Base-by-base conservation (phyloP, 225 moss, liverwort and hornwort genomes). In the Ulota crispa region DNA sequence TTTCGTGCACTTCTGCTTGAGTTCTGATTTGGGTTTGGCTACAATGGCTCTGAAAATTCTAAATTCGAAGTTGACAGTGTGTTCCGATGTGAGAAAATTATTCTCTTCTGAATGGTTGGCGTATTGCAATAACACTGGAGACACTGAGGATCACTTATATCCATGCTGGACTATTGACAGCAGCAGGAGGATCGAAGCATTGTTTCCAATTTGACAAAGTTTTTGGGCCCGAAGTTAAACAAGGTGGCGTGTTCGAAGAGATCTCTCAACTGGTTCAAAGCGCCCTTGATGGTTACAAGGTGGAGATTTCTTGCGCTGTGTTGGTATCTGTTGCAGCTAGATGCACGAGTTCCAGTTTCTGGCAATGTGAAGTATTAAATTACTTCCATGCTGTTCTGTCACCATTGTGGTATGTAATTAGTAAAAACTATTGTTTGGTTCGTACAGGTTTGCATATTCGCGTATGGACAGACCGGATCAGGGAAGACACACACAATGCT, bases 401-500 rank as follows among this genome's bases (percentile, higher is more conserved):
- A 24, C 24, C 26, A 28, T 4, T 15, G 6, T 54, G 8, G 6
- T 26, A 3, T 3, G 1, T 54, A 0, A 41, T 18, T 34, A 11
- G 1, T 7, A 21, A 41, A 12, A 32, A 21, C 6, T 18, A 0
- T 37, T 4, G 1, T 50, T 39, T 56, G 57, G 27, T 47, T 59
- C 7, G n/a, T 56, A 55, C 92, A 97, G 97, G 97, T 98, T 42
- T 98, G 97, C 71, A 98, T 98, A 53, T 98, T 98, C 77, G 97
- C 97, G 1, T 98, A 98, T 68, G 97, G 97, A 57, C 97, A 98
- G 86, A 98, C 97, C 21, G 97, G 95, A 69, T 98, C 97, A 12
- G 98, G 98, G 45, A 98, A 98, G 81, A 98, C 98, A 3, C 98
- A 98, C 78, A 98, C 98, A 2, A 98, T 98, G 98, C 75, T 98